phyloP scores from a whole-genome alignment of 495 filamentous ascomycete genomes.

The Penicillium steckii region DNA sequence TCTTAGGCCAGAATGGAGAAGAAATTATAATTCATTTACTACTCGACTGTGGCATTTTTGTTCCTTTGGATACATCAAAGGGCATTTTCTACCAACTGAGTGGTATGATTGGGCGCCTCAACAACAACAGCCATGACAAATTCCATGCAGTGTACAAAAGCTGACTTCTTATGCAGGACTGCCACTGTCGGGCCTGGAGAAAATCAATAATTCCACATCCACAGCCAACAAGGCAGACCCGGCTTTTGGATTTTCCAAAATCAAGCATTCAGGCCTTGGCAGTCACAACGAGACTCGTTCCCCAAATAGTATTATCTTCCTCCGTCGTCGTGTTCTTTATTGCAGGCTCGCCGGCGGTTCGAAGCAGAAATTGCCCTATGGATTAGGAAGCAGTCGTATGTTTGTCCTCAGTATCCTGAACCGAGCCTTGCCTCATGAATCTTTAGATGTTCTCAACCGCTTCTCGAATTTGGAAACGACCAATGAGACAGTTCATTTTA shows the following conservation, averaged over 20 bases:
- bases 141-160: neutral
- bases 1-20: slow-evolving; percentile 77
- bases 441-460: slow-evolving; percentile 80
- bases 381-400: slow-evolving; percentile 80
- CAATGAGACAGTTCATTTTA: slow-evolving; percentile 62
- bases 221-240: neutral
- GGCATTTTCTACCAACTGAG: slow-evolving; percentile 76
- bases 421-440: neutral
- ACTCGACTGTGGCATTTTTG: slow-evolving; percentile 76
- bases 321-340: slow-evolving; percentile 85
- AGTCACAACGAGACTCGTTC: slow-evolving; percentile 9
- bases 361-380: slow-evolving; percentile 65
- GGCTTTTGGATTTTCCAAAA: neutral
- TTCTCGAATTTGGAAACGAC: slow-evolving; percentile 49
- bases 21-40: slow-evolving; percentile 79
- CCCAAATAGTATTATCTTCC: slow-evolving; percentile 68
- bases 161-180: slow-evolving; percentile 31
- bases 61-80: slow-evolving; percentile 53
- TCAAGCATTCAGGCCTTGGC: neutral
- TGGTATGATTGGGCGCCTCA: slow-evolving; percentile 47
- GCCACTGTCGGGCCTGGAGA: slow-evolving; percentile 46
- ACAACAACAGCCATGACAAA: neutral
- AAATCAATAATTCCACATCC: slow-evolving; percentile 10
- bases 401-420: slow-evolving; percentile 13
- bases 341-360: slow-evolving; percentile 67